phyloP scores from a whole-genome alignment of 1,284 basidiomycete genomes.

The Ustilago sp. region DNA sequence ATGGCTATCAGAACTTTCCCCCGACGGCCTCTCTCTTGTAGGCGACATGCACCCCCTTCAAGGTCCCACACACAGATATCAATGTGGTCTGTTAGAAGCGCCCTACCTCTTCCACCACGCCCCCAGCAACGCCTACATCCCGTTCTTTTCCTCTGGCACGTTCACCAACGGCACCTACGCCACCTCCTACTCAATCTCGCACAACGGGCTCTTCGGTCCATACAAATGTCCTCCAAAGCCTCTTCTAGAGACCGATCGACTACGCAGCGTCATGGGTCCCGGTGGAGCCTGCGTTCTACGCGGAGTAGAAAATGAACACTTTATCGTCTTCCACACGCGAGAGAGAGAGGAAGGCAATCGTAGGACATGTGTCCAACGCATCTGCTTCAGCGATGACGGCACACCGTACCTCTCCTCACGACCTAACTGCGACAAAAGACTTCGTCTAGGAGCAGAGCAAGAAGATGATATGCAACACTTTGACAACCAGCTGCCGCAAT shows the following conservation, averaged over 20 bases:
- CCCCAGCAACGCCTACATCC: slow-evolving; percentile 49
- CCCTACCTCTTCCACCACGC: slow-evolving; percentile 56
- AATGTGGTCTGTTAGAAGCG: slow-evolving; percentile 53
- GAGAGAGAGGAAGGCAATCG: slow-evolving; percentile 49
- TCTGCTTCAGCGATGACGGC: slow-evolving; percentile 44
- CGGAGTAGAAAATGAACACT: slow-evolving; percentile 51
- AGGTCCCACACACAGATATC: slow-evolving; percentile 42
- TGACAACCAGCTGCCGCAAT: slow-evolving; percentile 21
- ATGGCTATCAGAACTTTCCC: slow-evolving; percentile 57
- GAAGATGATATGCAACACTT: slow-evolving; percentile 53
- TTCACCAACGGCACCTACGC: slow-evolving; percentile 56
- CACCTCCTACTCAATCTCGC: slow-evolving; percentile 54
- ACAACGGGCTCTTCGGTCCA: slow-evolving; percentile 51
- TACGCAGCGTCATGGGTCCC: slow-evolving; percentile 48
- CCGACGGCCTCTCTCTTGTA: slow-evolving; percentile 52
- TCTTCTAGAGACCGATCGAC: slow-evolving; percentile 47
- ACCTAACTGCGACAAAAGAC: slow-evolving; percentile 53
- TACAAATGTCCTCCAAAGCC: slow-evolving; percentile 40
- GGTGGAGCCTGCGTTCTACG: slow-evolving; percentile 53
- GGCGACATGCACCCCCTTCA: slow-evolving; percentile 53
- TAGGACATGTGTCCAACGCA: slow-evolving; percentile 53
- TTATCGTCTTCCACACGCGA: slow-evolving; percentile 58
- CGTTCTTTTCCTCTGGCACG: slow-evolving; percentile 59
- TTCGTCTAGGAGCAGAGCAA: slow-evolving; percentile 53
- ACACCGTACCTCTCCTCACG: slow-evolving; percentile 42